Conservation (phyloP, 139 green algal genomes). For the Coelastrella sp. region DNA sequence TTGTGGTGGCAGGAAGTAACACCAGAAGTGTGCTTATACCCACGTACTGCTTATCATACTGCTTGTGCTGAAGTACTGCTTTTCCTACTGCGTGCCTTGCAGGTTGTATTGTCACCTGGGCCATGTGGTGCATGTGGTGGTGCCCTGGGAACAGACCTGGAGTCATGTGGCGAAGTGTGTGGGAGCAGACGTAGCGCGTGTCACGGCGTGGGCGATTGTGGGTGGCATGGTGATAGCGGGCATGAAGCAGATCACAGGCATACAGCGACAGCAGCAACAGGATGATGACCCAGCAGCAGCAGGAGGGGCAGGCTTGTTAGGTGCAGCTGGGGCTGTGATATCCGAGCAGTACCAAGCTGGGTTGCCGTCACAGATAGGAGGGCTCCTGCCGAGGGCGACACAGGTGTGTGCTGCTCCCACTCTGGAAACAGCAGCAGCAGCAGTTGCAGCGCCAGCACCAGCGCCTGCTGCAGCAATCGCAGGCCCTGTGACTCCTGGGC, state of each 20-base stretch:
- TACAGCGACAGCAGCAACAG: background rate
- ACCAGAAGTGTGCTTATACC: background rate
- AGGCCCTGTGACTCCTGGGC: background rate
- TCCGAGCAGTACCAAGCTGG: background rate
- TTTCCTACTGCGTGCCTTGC: background rate
- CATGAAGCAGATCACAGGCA: background rate
- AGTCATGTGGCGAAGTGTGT: conserved; percentile 42
- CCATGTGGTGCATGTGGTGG: conserved; percentile 41
- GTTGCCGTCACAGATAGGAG: background rate
- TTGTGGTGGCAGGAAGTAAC: background rate
- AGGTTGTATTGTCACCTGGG: conserved; percentile 33
- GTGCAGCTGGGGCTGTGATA: background rate
- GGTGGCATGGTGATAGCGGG: conserved; percentile 3
- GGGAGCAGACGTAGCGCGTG: conserved; percentile 31
- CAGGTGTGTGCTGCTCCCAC: too few relatives aligned
- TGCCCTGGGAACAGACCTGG: conserved; percentile 50
- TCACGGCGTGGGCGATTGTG: conserved; percentile 36
- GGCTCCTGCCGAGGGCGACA: too few relatives aligned
- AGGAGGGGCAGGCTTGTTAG: background rate
- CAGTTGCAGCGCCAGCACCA: background rate
- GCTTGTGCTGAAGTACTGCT: background rate
- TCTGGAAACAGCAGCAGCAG: background rate
- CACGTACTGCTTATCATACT: background rate
- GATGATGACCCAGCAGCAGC: background rate
- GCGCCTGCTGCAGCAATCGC: background rate